Evolutionary conservation across 2,329 filamentous ascomycete genomes (phyloP), one percentile per base, ranked within the genome.

Genomic region (Hysterium pulicare): DNA sequence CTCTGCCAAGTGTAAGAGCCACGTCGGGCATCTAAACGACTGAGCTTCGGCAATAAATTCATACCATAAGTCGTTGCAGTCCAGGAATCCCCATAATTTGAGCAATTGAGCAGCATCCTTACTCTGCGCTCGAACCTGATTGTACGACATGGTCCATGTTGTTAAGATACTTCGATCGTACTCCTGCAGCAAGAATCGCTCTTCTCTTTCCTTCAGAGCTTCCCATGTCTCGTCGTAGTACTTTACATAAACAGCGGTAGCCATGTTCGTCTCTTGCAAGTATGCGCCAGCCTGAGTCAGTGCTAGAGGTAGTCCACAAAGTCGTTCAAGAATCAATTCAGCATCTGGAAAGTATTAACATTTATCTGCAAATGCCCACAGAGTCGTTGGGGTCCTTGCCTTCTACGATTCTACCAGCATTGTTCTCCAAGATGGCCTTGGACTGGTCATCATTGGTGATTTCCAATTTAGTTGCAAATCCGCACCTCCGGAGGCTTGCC

Each of bases 91-190:
- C 58, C 51, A 64, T 15, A 62, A 49, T 5, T 59, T 54, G 8
- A 66, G 54, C 28, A 63, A 41, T 4, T 55, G 44, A 2, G 53
- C 54, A 4, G 59, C 51, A 5, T 33, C 15, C 32, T 50, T 28
- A 34, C 54, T 52, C 41, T 51, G 47, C 4, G 44, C 36, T n/a
- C 38, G 23, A 7, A 64, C 51, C 10, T 56, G 53, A 20, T 64
- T 42, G 44, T 61, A 62, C 3, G 55, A 61, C 22, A 64, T 56
- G 13, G 48, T 50, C 60, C 55, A 66, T 13, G 57, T 63, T n/a
- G 54, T 60, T 45, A 57, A 54, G 32, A 66, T 43, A 41, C 46
- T 60, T 36, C 54, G 43, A 7, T 57, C 45, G 19, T 47, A 47
- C 33, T 45, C 38, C 17, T 47, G 11, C 20, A 47, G 28, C 16